Evolutionary conservation across 768 basidiomycete species (phyloP).

Genomic region (Mycena belliarum): DNA sequence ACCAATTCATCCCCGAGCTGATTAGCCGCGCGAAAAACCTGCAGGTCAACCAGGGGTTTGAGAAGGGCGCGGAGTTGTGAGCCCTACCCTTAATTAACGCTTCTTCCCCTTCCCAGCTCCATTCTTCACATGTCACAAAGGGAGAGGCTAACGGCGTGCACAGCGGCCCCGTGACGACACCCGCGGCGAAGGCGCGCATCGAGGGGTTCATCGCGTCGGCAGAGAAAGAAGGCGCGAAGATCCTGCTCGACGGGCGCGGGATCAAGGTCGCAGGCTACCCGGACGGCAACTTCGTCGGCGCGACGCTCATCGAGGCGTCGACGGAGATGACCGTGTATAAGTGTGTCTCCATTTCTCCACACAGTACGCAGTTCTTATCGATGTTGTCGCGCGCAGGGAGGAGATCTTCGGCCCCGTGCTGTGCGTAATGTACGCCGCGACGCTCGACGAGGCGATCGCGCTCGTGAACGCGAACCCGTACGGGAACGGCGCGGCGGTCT

Average conservation of each 20-base stretch:
- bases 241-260: slow-evolving; percentile 83
- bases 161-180: slow-evolving; percentile 81
- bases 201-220: slow-evolving; percentile 70
- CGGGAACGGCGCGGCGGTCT: slow-evolving; percentile 93
- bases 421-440: slow-evolving; percentile 73
- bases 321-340: slow-evolving; percentile 83
- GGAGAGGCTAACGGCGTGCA: too few relatives aligned
- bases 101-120: too few relatives aligned
- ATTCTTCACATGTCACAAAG: too few relatives aligned
- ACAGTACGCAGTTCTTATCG: too few relatives aligned
- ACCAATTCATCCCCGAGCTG: slow-evolving; percentile 83
- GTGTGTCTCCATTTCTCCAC: too few relatives aligned
- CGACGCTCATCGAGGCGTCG: slow-evolving; percentile 81
- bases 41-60: slow-evolving; percentile 89
- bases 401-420: slow-evolving; percentile 96
- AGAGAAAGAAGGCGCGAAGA: slow-evolving; percentile 79
- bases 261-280: slow-evolving; percentile 70
- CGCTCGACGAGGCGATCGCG: slow-evolving; percentile 85
- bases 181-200: slow-evolving; percentile 77
- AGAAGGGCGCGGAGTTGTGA: slow-evolving; percentile 79
- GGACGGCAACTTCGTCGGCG: slow-evolving; percentile 91
- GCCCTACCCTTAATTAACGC: too few relatives aligned
- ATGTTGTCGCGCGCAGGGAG: too few relatives aligned
- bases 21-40: slow-evolving; percentile 77
- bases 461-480: slow-evolving; percentile 90